Evolutionary conservation across 2,329 filamentous ascomycete species (phyloP).

Genomic region (Cladophialophora exuberans): DNA sequence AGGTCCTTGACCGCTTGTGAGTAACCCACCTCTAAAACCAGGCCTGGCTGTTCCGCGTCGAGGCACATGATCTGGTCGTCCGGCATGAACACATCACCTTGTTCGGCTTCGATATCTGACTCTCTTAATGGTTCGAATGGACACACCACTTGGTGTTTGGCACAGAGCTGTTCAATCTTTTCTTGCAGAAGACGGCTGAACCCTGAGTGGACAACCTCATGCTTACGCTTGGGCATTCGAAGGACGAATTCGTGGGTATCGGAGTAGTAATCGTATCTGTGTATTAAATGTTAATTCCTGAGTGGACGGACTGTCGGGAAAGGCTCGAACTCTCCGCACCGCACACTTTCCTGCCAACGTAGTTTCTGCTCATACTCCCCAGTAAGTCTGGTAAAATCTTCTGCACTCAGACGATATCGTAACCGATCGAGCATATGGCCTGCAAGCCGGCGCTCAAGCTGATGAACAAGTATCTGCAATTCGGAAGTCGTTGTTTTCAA

Average conservation of each 20-base stretch:
- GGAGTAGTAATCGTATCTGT: constrained; percentile 16
- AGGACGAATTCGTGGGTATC: constrained; percentile 17
- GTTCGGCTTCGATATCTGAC: constrained; percentile 8
- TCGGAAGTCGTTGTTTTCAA: constrained; percentile 14
- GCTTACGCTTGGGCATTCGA: constrained; percentile 6
- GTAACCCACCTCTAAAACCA: constrained; percentile 11
- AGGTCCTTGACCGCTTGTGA: constrained; percentile 10
- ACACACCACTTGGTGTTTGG: constrained; percentile 10
- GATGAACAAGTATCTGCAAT: constrained; percentile 15
- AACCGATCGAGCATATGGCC: constrained; percentile 3
- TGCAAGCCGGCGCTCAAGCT: constrained; percentile 12
- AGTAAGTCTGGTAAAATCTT: constrained; percentile 12
- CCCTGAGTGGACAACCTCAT: constrained; percentile 12
- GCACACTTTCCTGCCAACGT: constrained; percentile 12
- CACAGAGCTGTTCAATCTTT: constrained; percentile 11
- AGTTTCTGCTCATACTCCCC: constrained; percentile 12
- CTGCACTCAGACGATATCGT: constrained; percentile 16
- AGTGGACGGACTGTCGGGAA: constrained; percentile 3
- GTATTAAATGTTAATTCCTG: constrained; percentile 12
- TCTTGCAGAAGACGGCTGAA: constrained; percentile 7
- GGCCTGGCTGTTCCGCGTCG: constrained; percentile 7
- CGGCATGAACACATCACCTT: constrained; percentile 11
- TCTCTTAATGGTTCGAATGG: constrained; percentile 5
- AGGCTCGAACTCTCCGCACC: constrained; percentile 14
- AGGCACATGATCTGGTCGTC: constrained; percentile 15